Conservation (phyloP, 805 yeast genomes). For the Scheffersomyces amazonensis region DNA sequence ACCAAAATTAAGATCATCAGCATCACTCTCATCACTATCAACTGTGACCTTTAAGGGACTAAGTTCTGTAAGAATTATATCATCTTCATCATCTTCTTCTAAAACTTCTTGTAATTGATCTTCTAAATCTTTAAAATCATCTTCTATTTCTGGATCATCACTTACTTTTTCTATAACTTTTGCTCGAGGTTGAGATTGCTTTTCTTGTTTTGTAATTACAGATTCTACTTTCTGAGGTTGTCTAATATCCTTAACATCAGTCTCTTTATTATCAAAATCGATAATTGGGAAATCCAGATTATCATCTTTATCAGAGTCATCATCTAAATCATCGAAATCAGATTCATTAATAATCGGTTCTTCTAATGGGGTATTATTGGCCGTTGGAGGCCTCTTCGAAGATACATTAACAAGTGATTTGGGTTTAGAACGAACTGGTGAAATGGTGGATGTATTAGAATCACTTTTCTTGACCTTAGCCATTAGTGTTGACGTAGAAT, state of each 20-base stretch:
- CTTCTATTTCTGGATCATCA: slow-evolving; percentile 22
- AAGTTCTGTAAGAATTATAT: neutral
- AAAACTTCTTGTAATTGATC: slow-evolving; percentile 41
- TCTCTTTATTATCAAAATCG: neutral
- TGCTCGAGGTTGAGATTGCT: neutral
- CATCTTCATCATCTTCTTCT: slow-evolving; percentile 18
- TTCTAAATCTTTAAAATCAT: slow-evolving; percentile 43
- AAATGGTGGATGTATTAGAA: neutral
- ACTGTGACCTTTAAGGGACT: neutral
- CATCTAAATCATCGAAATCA: slow-evolving; percentile 36
- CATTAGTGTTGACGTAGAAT: neutral
- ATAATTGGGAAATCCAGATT: slow-evolving; percentile 6
- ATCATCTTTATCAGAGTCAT: slow-evolving; percentile 11
- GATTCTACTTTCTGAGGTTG: neutral
- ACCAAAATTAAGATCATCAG: slow-evolving; percentile 19
- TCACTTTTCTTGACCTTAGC: slow-evolving; percentile 1
- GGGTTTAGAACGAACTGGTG: neutral
- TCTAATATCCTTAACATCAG: neutral
- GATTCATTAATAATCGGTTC: slow-evolving; percentile 28
- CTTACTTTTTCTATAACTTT: slow-evolving; percentile 1
- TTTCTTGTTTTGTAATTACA: neutral
- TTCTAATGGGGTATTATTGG: slow-evolving; percentile 10
- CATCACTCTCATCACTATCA: slow-evolving; percentile 14
- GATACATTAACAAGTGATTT: slow-evolving; percentile 3
- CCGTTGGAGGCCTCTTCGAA: slow-evolving; percentile 12